Conservation (phyloP, 352 stramenopile genomes). For the Aphanomyces stellatus region DNA sequence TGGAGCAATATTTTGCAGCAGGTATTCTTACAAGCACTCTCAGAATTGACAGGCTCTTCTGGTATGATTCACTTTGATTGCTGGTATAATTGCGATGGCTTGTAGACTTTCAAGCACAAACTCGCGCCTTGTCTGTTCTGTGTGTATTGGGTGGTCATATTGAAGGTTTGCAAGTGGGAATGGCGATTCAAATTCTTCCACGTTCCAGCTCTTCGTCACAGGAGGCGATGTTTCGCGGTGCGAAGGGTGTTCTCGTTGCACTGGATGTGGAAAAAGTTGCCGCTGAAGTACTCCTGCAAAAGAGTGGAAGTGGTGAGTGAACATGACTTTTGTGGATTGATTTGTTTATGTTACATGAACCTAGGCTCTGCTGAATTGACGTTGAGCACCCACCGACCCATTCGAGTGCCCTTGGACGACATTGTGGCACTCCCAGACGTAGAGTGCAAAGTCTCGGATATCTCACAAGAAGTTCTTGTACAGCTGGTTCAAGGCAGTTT, state of each 20-base stretch:
- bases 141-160: slow-evolving; percentile 80
- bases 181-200: slow-evolving; percentile 77
- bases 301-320: not conserved
- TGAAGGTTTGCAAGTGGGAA: slow-evolving; percentile 67
- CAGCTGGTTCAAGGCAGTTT: slow-evolving; percentile 62
- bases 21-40: slow-evolving; percentile 46
- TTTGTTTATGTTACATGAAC: not conserved
- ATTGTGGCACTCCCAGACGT: slow-evolving; percentile 68
- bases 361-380: not conserved
- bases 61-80: not conserved
- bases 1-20: slow-evolving; percentile 61
- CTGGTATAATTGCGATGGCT: not conserved
- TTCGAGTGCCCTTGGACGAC: slow-evolving; percentile 78
- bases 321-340: not conserved
- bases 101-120: not conserved
- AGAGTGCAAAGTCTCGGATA: slow-evolving; percentile 50
- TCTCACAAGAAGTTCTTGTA: slow-evolving; percentile 60
- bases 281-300: slow-evolving; percentile 64
- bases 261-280: slow-evolving; percentile 77
- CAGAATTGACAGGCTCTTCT: not conserved
- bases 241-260: slow-evolving; percentile 59
- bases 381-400: slow-evolving; percentile 28
- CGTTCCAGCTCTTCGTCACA: slow-evolving; percentile 56
- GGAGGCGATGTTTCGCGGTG: slow-evolving; percentile 65
- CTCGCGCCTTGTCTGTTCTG: slow-evolving; percentile 29